Percentiles rank a stretch among this genome's conserved stretches.
Evolutionary conservation across 768 basidiomycete species (phyloP).

Genomic region (Lactarius vividus): DNA sequence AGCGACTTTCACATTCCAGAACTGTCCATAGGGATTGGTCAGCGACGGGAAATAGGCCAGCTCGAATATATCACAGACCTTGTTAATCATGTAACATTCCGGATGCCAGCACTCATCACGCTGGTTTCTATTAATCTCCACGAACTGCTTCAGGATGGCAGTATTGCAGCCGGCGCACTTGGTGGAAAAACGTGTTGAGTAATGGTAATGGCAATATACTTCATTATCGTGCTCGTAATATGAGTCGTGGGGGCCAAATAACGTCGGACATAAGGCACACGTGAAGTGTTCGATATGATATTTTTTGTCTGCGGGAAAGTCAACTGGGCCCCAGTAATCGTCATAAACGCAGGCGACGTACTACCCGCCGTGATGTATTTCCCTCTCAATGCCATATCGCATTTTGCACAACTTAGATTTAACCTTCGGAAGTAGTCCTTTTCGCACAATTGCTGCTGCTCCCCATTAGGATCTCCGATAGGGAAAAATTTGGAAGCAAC

Average conservation of each 20-base stretch:
- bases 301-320: constrained; percentile 73
- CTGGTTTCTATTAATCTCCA: constrained; percentile 98
- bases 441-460: constrained; percentile 92
- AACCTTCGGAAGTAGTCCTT: constrained; percentile 95
- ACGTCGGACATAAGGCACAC: constrained; percentile 91
- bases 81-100: constrained; percentile 99
- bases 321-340: constrained; percentile 9
- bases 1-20: constrained; percentile 97
- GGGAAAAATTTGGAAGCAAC: constrained; percentile 99
- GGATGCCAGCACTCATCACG: constrained; percentile 99
- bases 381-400: constrained; percentile 87
- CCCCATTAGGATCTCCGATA: constrained; percentile 87
- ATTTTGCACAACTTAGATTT: constrained; percentile 95
- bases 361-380: constrained; percentile 99
- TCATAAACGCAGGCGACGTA: constrained; percentile 42
- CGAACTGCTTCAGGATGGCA: constrained; percentile 98
- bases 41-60: constrained; percentile 1
- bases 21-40: constrained; percentile 46
- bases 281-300: constrained; percentile 99
- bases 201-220: constrained; percentile 99
- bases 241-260: constrained; percentile 97
- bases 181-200: constrained; percentile 96
- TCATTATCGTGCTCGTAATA: constrained; percentile 98
- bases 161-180: constrained; percentile 98
- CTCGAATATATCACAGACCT: constrained; percentile 48